Evolutionary conservation across 345 rosid genomes (phyloP).

Genomic region (Jatropha curcas): DNA sequence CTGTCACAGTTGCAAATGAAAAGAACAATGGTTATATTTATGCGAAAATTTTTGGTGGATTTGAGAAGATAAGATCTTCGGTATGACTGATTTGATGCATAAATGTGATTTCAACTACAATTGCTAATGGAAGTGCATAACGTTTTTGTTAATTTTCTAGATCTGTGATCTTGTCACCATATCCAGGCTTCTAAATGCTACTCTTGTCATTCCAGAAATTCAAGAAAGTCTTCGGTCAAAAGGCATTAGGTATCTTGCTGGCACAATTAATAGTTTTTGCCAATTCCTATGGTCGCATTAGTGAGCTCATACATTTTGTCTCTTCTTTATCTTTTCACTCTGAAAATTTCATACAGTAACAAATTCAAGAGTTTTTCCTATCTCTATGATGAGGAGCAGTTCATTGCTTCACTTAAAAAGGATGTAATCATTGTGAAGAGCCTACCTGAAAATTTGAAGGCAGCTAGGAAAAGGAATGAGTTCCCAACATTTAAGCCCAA

Average conservation of each 20-base stretch:
- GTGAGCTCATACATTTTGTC: background rate
- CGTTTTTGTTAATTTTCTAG: slow-evolving; percentile 72
- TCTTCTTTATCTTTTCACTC: slow-evolving; percentile 9
- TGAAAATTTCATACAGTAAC: slow-evolving; percentile 43
- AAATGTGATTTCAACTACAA: background rate
- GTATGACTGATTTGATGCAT: slow-evolving; percentile 47
- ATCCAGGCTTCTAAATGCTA: slow-evolving; percentile 99
- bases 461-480: slow-evolving; percentile 69
- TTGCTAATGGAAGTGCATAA: slow-evolving; percentile 23
- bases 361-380: slow-evolving; percentile 96
- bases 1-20: slow-evolving; percentile 55
- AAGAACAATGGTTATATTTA: slow-evolving; percentile 71
- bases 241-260: slow-evolving; percentile 68
- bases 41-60: slow-evolving; percentile 93
- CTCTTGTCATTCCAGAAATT: slow-evolving; percentile 99
- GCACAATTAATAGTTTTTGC: slow-evolving; percentile 11
- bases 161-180: slow-evolving; percentile 99
- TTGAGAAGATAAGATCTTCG: slow-evolving; percentile 84
- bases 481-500: slow-evolving; percentile 75
- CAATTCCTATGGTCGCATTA: slow-evolving; percentile 1
- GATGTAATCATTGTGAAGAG: slow-evolving; percentile 68
- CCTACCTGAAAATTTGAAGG: slow-evolving; percentile 81
- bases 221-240: slow-evolving; percentile 88
- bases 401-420: slow-evolving; percentile 83
- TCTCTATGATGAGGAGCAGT: slow-evolving; percentile 89